These are phyloP conservation scores for Cyberlindnera saturnus DNA, from an alignment of 805 yeast genomes.

Conservation along the genomic window DNA sequence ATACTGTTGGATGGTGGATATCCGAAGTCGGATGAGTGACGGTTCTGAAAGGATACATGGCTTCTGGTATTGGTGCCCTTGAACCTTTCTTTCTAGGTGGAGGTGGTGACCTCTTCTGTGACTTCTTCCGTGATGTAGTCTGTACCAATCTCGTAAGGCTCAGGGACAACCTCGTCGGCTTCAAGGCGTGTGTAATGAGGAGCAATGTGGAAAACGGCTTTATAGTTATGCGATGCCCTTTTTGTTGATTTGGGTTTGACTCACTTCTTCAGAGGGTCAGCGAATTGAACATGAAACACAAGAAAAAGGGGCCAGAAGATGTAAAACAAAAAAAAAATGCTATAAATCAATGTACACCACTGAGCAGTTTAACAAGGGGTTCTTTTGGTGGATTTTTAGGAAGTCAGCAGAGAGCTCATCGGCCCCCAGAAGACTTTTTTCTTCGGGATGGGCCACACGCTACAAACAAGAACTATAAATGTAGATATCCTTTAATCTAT, in stretches of 20 bases:
- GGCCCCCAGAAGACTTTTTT: no score
- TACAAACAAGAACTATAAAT: no score
- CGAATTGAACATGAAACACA: no score
- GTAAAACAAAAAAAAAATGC: no score
- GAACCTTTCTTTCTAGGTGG: background rate
- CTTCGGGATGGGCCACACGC: no score
- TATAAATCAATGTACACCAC: no score
- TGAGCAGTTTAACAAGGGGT: no score
- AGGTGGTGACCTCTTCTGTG: background rate
- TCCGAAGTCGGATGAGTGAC: constrained; percentile 61
- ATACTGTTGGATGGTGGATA: constrained; percentile 47
- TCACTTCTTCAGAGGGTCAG: no score
- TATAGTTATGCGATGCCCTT: background rate
- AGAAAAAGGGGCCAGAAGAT: no score
- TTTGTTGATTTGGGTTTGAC: background rate
- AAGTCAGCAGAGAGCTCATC: no score
- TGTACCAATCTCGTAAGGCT: background rate
- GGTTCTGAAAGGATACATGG: constrained; percentile 46
- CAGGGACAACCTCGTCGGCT: background rate
- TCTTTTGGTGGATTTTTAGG: no score
- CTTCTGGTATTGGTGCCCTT: constrained; percentile 4
- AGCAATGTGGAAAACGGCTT: background rate
- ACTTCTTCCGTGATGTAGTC: background rate
- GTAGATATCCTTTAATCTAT: background rate
- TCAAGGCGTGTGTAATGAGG: background rate